Percentiles rank a stretch among this genome's conserved stretches.
Conservation (phyloP, 441 rosid genomes). For the Mallotus japonicus region DNA sequence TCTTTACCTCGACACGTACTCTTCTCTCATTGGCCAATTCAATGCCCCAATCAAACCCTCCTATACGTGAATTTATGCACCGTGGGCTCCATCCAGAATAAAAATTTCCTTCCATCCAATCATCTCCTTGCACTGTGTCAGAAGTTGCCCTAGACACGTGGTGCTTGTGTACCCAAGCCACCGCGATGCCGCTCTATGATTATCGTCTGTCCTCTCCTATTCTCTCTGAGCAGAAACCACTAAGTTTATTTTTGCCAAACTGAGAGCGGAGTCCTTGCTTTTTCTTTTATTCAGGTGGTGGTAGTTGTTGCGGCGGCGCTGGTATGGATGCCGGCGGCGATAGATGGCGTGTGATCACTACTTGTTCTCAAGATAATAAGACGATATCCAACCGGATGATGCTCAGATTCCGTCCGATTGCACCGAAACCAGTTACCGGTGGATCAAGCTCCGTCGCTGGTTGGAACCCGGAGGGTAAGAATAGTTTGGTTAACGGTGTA, state of each 20-base stretch:
- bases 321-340: slow-evolving; percentile 38
- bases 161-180: slow-evolving; percentile 12
- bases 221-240: too few relatives aligned
- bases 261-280: too few relatives aligned
- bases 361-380: slow-evolving; percentile 28
- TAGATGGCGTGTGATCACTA: slow-evolving; percentile 25
- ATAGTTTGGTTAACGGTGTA: slow-evolving; percentile 19
- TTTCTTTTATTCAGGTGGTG: too few relatives aligned
- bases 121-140: not conserved
- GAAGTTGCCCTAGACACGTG: slow-evolving; percentile 53
- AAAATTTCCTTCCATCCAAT: slow-evolving; percentile 23
- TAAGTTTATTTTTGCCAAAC: too few relatives aligned
- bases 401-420: slow-evolving; percentile 72
- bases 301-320: not conserved
- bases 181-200: slow-evolving; percentile 18
- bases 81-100: not conserved
- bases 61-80: not conserved
- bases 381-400: slow-evolving; percentile 38
- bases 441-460: slow-evolving; percentile 26
- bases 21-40: not conserved
- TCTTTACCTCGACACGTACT: not conserved
- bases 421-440: slow-evolving; percentile 55
- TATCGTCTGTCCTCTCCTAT: slow-evolving; percentile 31
- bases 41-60: not conserved
- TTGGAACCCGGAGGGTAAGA: slow-evolving; percentile 18